These are phyloP conservation scores for Lyophyllum decastes DNA, from an alignment of 768 basidiomycete genomes.

Conservation along the genomic window DNA sequence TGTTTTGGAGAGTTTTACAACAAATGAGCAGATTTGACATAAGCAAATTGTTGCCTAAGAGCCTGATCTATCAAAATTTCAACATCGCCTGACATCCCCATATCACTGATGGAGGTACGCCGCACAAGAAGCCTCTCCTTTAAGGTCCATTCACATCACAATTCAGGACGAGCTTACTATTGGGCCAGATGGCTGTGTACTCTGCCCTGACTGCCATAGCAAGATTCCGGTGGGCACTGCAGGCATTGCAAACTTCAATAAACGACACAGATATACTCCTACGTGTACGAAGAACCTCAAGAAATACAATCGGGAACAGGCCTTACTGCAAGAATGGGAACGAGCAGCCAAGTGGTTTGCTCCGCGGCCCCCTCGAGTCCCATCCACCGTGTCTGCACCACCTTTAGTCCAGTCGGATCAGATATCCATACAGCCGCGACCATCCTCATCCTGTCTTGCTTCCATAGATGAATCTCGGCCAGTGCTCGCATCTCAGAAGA, in stretches of 20 bases:
- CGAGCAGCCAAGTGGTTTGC: neutral
- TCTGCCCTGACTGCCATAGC: conserved; percentile 9
- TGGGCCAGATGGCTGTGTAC: neutral
- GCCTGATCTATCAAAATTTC: too few species aligned
- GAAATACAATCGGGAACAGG: neutral
- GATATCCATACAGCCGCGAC: neutral
- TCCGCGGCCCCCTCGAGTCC: neutral
- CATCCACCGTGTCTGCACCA: neutral
- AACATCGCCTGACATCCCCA: too few species aligned
- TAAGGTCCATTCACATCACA: too few species aligned
- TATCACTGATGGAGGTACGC: too few species aligned
- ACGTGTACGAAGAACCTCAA: conserved; percentile 7
- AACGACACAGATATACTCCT: neutral
- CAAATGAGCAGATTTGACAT: too few species aligned
- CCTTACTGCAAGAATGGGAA: neutral
- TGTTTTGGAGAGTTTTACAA: too few species aligned
- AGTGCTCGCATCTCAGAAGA: too few species aligned
- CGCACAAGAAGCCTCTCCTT: too few species aligned
- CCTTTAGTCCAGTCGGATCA: neutral
- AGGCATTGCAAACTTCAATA: conserved; percentile 8
- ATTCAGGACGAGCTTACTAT: neutral
- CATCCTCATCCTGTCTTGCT: too few species aligned
- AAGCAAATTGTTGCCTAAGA: too few species aligned
- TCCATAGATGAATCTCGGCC: too few species aligned
- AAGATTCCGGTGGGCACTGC: conserved; percentile 1